A percentile compares a stretch with the other conserved stretches of the same genome.
phyloP scores from a whole-genome alignment of 345 rosid genomes.

The Eucalyptus cloeziana region DNA sequence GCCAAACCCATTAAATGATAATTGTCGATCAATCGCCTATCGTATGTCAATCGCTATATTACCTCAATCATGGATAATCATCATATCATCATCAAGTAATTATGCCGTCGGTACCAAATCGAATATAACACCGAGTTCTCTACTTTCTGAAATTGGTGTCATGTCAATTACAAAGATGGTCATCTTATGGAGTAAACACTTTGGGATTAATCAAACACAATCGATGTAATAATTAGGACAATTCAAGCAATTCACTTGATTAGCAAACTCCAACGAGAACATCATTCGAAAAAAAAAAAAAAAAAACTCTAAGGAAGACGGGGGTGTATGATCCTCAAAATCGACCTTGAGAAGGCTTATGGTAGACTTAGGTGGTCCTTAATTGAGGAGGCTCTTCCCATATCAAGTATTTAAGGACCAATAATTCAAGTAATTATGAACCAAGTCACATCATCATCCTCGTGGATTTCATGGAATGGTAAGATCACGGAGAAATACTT shows the following conservation, averaged over 20 bases:
- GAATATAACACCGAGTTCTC: too few relatives aligned
- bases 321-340: neutral
- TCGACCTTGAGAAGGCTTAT: neutral
- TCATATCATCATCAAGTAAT: neutral
- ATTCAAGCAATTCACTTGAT: neutral
- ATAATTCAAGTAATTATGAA: neutral
- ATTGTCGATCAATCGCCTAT: neutral
- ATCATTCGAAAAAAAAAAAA: too few relatives aligned
- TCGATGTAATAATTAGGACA: neutral
- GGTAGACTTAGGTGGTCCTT: neutral
- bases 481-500: neutral
- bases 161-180: neutral
- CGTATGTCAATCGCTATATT: neutral
- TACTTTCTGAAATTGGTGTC: neutral
- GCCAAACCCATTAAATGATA: neutral
- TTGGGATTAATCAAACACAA: neutral
- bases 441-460: neutral
- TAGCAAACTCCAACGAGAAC: neutral
- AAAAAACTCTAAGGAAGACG: neutral
- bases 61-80: neutral
- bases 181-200: neutral
- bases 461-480: neutral
- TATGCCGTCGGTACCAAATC: neutral
- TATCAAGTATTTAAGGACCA: neutral
- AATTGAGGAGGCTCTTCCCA: neutral